Conservation (phyloP, 225 moss, liverwort and hornwort genomes). For the Pseudoscleropodium purum region DNA sequence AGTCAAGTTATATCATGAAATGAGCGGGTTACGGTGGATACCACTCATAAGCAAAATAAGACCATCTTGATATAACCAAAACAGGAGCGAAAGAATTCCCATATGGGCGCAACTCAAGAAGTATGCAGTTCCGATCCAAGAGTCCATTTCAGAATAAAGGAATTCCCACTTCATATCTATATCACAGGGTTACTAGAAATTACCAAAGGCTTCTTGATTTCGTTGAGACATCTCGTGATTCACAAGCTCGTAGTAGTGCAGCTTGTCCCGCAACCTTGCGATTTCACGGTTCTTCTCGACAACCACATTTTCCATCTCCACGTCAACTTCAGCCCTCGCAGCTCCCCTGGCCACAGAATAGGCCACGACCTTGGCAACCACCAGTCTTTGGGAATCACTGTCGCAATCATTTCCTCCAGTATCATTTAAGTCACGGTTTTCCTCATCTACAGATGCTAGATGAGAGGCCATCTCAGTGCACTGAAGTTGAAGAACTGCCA, state of each 20-base stretch:
- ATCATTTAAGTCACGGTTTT: slow-evolving; percentile 27
- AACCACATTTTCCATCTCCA: slow-evolving; percentile 68
- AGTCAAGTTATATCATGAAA: neutral
- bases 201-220: slow-evolving; percentile 92
- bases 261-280: slow-evolving; percentile 75
- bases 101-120: neutral
- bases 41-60: neutral
- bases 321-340: slow-evolving; percentile 74
- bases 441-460: slow-evolving; percentile 37
- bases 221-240: slow-evolving; percentile 96
- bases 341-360: slow-evolving; percentile 75
- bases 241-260: slow-evolving; percentile 90
- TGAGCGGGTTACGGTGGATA: neutral
- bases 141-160: neutral
- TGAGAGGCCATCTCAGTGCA: slow-evolving; percentile 72
- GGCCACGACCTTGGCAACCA: slow-evolving; percentile 75
- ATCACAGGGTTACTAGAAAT: neutral
- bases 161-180: neutral
- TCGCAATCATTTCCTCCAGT: slow-evolving; percentile 28
- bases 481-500: slow-evolving; percentile 74
- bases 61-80: neutral
- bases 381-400: slow-evolving; percentile 38
- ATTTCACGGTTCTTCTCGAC: slow-evolving; percentile 83
- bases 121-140: neutral
- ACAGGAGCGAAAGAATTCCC: neutral